Evolutionary conservation across 1,284 basidiomycete genomes (phyloP).

Genomic region (Ustilago cynodontis): DNA sequence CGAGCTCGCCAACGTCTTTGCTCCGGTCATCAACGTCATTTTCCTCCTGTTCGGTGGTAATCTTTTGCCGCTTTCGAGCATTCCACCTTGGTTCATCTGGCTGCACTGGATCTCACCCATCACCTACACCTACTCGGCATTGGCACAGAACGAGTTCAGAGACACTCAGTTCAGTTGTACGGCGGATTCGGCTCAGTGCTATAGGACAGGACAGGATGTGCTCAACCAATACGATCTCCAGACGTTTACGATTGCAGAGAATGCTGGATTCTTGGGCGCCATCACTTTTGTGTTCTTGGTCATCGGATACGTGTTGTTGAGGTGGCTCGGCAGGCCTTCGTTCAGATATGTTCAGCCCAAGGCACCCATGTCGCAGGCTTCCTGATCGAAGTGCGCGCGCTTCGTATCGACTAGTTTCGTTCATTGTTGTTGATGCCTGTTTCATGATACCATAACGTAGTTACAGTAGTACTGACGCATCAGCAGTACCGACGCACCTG

Average conservation of each 20-base stretch:
- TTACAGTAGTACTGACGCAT: too few species aligned
- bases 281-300: slow-evolving; percentile 41
- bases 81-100: slow-evolving; percentile 59
- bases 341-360: slow-evolving; percentile 45
- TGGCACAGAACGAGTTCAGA: slow-evolving; percentile 55
- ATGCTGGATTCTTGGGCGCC: slow-evolving; percentile 51
- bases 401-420: background rate
- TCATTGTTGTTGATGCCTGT: background rate
- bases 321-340: slow-evolving; percentile 32
- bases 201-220: slow-evolving; percentile 50
- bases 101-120: slow-evolving; percentile 57
- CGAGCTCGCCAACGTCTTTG: slow-evolving; percentile 55
- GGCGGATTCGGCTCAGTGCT: slow-evolving; percentile 44
- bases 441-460: background rate
- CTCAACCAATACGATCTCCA: slow-evolving; percentile 52
- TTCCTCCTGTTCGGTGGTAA: slow-evolving; percentile 60
- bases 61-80: slow-evolving; percentile 44
- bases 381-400: background rate
- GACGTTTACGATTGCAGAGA: slow-evolving; percentile 54
- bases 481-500: too few species aligned
- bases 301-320: slow-evolving; percentile 43
- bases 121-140: slow-evolving; percentile 54
- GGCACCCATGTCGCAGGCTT: slow-evolving; percentile 2
- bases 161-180: slow-evolving; percentile 36
- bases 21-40: slow-evolving; percentile 59